phyloP scores from a whole-genome alignment of 2,329 filamentous ascomycete genomes.

The Plectosphaerella plurivora region DNA sequence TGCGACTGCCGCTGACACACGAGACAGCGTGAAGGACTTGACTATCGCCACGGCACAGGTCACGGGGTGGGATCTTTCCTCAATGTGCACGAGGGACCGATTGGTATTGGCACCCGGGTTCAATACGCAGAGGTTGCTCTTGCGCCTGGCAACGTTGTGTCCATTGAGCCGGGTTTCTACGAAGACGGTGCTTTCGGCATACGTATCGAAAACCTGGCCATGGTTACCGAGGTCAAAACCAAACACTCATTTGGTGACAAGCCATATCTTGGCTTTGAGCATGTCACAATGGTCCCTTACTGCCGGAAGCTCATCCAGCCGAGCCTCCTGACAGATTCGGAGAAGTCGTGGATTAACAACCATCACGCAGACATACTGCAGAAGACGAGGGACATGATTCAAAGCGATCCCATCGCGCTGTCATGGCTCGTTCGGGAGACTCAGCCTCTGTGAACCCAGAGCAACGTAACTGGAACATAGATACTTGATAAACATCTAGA shows the following conservation, averaged over 20 bases:
- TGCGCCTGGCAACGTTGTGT: conserved; percentile 89
- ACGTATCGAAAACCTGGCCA: conserved; percentile 91
- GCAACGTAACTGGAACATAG: no score
- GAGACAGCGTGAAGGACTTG: conserved; percentile 65
- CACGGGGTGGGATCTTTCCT: conserved; percentile 93
- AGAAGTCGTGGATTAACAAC: conserved; percentile 82
- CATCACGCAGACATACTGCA: conserved; percentile 78
- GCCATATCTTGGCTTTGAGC: conserved; percentile 90
- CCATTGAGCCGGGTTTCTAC: conserved; percentile 95
- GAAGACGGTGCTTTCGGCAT: conserved; percentile 94
- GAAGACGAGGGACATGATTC: conserved; percentile 76
- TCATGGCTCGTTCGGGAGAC: conserved; percentile 87
- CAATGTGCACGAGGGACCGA: conserved; percentile 96
- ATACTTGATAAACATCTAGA: conserved; percentile 28
- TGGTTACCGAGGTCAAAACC: conserved; percentile 85
- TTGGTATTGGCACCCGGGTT: conserved; percentile 88
- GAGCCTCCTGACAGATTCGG: conserved; percentile 63
- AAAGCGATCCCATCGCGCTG: conserved; percentile 64
- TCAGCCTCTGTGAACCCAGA: conserved; percentile 41
- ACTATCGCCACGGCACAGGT: conserved; percentile 94
- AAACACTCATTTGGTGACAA: conserved; percentile 88
- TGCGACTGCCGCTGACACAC: conserved; percentile 13
- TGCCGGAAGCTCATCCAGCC: conserved; percentile 83
- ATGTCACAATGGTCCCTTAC: conserved; percentile 95
- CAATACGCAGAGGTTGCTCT: conserved; percentile 90